Conservation (phyloP, 768 basidiomycete species). For the Dacryopinax spathularia region DNA sequence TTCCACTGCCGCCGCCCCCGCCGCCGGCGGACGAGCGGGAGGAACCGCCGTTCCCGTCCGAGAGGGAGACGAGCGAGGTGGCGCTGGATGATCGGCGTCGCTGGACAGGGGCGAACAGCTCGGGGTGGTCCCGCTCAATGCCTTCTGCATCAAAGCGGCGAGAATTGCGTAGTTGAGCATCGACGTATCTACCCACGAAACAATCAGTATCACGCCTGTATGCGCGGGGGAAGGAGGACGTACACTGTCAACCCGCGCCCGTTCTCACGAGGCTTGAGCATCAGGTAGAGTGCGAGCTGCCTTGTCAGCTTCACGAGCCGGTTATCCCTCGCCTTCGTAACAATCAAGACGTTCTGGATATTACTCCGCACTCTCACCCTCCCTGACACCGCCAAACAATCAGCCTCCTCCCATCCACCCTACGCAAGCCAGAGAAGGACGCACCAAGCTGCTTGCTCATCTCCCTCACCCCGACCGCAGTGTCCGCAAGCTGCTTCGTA, state of each 20-base stretch:
- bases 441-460: slow-evolving; percentile 97
- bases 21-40: slow-evolving; percentile 35
- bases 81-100: slow-evolving; percentile 57
- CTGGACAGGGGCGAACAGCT: slow-evolving; percentile 68
- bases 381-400: slow-evolving; percentile 35
- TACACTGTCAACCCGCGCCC: slow-evolving; percentile 79
- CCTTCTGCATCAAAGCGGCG: slow-evolving; percentile 89
- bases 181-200: slow-evolving; percentile 76
- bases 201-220: slow-evolving; percentile 12
- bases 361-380: slow-evolving; percentile 82
- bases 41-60: slow-evolving; percentile 29
- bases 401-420: neutral
- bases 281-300: slow-evolving; percentile 86
- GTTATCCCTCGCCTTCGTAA: slow-evolving; percentile 97
- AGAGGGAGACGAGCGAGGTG: slow-evolving; percentile 13
- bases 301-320: slow-evolving; percentile 88
- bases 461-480: slow-evolving; percentile 90
- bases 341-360: slow-evolving; percentile 84
- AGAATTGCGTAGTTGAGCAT: slow-evolving; percentile 74
- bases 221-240: slow-evolving; percentile 19
- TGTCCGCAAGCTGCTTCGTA: slow-evolving; percentile 88
- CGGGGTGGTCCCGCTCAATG: slow-evolving; percentile 71
- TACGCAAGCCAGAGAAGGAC: slow-evolving; percentile 19
- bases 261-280: slow-evolving; percentile 63
- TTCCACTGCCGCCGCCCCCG: slow-evolving; percentile 9